Evolutionary conservation across 1,139 yeast species (phyloP), one percentile per base, ranked within the genome.

Genomic region (Suhomyces bolitotheri): DNA sequence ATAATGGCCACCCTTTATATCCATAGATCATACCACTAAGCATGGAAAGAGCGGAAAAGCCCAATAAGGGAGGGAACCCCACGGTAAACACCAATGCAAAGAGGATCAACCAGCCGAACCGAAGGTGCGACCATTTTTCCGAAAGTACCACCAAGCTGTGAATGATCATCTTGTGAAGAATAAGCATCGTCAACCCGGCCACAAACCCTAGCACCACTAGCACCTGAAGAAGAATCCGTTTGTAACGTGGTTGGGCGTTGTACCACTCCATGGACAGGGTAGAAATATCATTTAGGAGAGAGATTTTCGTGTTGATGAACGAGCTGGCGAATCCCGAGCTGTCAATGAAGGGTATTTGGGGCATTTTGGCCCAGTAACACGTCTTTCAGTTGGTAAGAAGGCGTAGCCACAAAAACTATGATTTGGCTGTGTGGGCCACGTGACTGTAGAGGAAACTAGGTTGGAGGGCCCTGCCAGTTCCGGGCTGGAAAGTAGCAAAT

Each of bases 1-100:
- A 61, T 11, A 88, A 57, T 4, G 83, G 70, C 94, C 95, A 90
- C 0, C 97, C 97, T 34, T 64, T 56, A 45, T 86, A 74, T 2
- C 97, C 97, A 56, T 83, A 92, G 17, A 84, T 76, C 78, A 88
- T 80, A 2, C 97, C 98, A 7, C 81, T 68, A 10, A 86, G 58
- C 40, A 86, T 71, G 13, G 83, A 73, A 24, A 86, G 62, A 9
- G 84, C 73, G 3, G 92, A 73, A 60, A 82, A 90, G 2, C 98
- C 98, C 31, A 89, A 61, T 47, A 90, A 48, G 2, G 97, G 98
- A 3, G 98, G 98, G 66, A 92, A 89, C 0, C 74, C 72, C 22
- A 71, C 74, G 7, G 64, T 44, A 45, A 71, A 71, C 8, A 70
- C 53, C 42, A 69, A 53, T 5, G 60, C 17, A 43, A 82, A 75